phyloP scores from a whole-genome alignment of 176 grass and related monocot genomes.

The Aegilops tauschii region DNA sequence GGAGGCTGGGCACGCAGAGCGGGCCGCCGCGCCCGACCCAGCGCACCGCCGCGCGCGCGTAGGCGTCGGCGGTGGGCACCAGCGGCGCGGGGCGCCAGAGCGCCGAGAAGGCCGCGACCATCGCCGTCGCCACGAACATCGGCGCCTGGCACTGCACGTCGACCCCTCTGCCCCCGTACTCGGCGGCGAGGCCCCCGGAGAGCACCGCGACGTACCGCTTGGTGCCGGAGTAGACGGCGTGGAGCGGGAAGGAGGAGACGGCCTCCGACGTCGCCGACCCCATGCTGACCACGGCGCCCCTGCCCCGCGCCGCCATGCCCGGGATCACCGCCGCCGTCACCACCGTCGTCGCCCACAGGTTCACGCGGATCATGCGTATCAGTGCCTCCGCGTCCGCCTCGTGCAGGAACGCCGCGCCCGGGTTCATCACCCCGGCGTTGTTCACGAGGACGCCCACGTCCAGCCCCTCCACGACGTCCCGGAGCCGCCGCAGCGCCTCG shows the following conservation, averaged over 20 bases:
- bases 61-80: conserved; percentile 32
- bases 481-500: neutral
- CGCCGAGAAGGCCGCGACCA: conserved; percentile 6
- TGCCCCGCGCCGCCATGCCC: conserved; percentile 28
- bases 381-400: conserved; percentile 26
- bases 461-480: conserved; percentile 9
- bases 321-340: conserved; percentile 32
- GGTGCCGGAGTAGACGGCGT: conserved; percentile 37
- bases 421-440: conserved; percentile 38
- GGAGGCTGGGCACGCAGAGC: conserved; percentile 30
- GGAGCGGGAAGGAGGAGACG: conserved; percentile 34
- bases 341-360: conserved; percentile 32
- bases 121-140: conserved; percentile 28
- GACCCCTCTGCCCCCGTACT: conserved; percentile 47
- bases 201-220: conserved; percentile 31
- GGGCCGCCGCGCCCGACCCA: conserved; percentile 46
- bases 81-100: neutral
- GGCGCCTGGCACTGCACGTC: conserved; percentile 42
- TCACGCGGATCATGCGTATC: conserved; percentile 30
- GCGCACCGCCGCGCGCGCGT: conserved; percentile 35
- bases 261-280: conserved; percentile 26
- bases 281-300: conserved; percentile 45
- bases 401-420: conserved; percentile 34
- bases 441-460: conserved; percentile 50
- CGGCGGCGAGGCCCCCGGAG: conserved; percentile 34